These are phyloP conservation scores for Gossypium turneri DNA, from an alignment of 345 rosid species.

Conservation along the genomic window DNA sequence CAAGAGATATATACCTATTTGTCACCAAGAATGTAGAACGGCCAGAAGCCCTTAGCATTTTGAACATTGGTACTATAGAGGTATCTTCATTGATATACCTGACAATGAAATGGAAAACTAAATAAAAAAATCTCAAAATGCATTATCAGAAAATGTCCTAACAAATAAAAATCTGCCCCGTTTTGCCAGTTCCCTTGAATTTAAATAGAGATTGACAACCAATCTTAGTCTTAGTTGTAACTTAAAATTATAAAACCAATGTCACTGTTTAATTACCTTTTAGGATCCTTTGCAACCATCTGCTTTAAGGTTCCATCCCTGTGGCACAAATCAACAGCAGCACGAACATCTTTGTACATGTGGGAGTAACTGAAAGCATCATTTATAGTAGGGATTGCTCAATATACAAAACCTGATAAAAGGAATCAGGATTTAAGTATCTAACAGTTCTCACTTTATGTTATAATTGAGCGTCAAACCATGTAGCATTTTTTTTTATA, in stretches of 20 bases:
- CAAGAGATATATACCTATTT: slow-evolving; percentile 54
- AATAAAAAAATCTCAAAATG: background rate
- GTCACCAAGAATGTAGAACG: slow-evolving; percentile 97
- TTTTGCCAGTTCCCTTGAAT: background rate
- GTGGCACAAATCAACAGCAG: slow-evolving; percentile 98
- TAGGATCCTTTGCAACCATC: slow-evolving; percentile 92
- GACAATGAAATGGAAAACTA: slow-evolving; percentile 11
- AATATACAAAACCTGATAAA: background rate
- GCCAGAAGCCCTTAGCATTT: slow-evolving; percentile 88
- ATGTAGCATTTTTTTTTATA: background rate
- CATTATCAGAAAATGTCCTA: background rate
- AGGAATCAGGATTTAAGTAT: background rate
- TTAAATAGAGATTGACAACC: background rate
- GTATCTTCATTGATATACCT: slow-evolving; percentile 88
- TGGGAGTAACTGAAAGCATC: slow-evolving; percentile 54
- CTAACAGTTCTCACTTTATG: background rate
- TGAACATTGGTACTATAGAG: slow-evolving; percentile 71
- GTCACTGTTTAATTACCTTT: slow-evolving; percentile 33
- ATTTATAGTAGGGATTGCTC: background rate
- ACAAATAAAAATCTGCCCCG: background rate
- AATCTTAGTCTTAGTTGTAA: background rate
- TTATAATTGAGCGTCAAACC: background rate
- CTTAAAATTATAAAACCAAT: background rate
- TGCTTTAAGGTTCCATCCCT: slow-evolving; percentile 96
- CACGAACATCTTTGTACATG: slow-evolving; percentile 92